These are phyloP conservation scores for Eucalyptus polyanthemos DNA, from an alignment of 345 rosid species.

Conservation along the genomic window DNA sequence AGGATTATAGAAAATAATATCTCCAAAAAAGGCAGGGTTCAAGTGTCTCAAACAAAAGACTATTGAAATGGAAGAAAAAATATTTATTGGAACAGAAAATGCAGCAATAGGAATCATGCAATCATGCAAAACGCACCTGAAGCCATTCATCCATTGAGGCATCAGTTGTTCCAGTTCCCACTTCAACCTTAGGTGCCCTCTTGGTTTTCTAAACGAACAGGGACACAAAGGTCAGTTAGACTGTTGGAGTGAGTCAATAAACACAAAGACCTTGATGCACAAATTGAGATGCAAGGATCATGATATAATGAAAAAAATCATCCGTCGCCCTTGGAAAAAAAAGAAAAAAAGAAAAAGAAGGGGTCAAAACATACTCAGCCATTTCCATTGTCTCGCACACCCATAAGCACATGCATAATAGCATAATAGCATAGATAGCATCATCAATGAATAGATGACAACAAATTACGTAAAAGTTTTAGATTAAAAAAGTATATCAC, in stretches of 20 bases:
- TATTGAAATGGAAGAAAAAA: background rate
- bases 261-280: background rate
- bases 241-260: background rate
- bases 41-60: background rate
- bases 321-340: background rate
- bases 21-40: background rate
- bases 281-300: background rate
- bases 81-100: background rate
- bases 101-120: background rate
- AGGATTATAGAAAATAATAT: background rate
- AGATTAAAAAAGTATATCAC: background rate
- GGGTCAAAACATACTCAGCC: background rate
- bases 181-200: conserved; percentile 76
- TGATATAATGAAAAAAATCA: background rate
- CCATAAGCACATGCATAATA: background rate
- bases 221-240: background rate
- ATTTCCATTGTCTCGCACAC: background rate
- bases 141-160: conserved; percentile 92
- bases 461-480: background rate
- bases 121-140: conserved; percentile 25
- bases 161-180: conserved; percentile 63
- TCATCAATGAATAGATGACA: background rate
- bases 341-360: background rate
- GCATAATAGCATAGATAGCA: background rate
- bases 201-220: conserved; percentile 53